Conservation (phyloP, 2,329 filamentous ascomycete species). For the Aspergillus sp. region DNA sequence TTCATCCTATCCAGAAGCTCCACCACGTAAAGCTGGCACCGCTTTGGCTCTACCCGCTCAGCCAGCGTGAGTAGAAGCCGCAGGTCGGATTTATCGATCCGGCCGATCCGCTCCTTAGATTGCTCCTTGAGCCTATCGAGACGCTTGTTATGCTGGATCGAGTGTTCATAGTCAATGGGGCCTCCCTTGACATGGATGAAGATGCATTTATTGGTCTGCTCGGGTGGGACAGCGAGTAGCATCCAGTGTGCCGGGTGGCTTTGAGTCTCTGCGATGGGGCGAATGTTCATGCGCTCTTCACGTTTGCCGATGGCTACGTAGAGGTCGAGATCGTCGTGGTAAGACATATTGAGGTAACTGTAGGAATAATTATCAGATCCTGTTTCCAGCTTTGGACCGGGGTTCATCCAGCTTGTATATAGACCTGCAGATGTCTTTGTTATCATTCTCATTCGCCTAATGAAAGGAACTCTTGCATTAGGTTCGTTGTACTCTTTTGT, state of each 20-base stretch:
- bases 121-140: background rate
- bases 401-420: no score
- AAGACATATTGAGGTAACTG: no score
- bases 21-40: background rate
- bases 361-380: accelerated
- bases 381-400: no score
- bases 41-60: background rate
- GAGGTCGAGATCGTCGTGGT: background rate
- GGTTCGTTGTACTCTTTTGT: no score
- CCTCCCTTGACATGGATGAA: background rate
- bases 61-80: background rate
- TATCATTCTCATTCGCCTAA: no score
- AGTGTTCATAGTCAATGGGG: background rate
- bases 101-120: background rate
- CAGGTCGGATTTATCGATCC: background rate
- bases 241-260: background rate
- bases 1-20: background rate
- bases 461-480: no score
- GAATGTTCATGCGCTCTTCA: background rate
- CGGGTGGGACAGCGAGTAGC: background rate
- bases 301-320: background rate
- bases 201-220: background rate
- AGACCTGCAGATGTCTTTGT: no score
- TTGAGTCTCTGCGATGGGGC: background rate
- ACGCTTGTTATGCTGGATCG: background rate